Evolutionary conservation across 495 filamentous ascomycete species (phyloP).

Genomic region (Trichoderma gamsii): DNA sequence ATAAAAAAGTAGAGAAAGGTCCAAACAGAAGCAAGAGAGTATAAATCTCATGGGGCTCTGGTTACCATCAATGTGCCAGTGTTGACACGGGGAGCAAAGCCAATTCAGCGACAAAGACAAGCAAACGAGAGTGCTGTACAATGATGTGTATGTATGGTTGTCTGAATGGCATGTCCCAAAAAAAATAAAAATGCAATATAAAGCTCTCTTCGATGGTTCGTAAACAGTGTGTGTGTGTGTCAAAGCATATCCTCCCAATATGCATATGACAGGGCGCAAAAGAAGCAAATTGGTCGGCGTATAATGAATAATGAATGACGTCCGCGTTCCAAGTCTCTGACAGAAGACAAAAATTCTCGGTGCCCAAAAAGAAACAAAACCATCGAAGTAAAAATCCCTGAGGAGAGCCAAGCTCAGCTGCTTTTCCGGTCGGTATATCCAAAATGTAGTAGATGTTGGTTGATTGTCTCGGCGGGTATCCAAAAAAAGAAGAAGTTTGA

Average conservation of each 20-base stretch:
- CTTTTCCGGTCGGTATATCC: background rate
- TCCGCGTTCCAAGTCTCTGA: conserved; percentile 6
- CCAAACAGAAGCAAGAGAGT: background rate
- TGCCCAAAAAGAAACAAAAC: background rate
- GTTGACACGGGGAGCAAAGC: background rate
- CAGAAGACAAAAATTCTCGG: conserved; percentile 4
- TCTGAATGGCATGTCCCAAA: background rate
- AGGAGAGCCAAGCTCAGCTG: background rate
- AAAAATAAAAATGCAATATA: background rate
- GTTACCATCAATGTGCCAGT: background rate
- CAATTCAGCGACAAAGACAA: background rate
- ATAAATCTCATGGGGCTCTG: background rate
- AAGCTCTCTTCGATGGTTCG: background rate
- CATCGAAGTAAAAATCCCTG: background rate
- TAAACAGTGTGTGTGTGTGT: background rate
- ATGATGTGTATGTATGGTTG: background rate
- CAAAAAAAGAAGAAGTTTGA: background rate
- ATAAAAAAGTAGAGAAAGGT: background rate
- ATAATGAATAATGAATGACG: background rate
- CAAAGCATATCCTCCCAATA: conserved; percentile 11
- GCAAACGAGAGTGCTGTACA: background rate
- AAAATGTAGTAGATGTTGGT: background rate
- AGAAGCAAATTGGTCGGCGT: background rate
- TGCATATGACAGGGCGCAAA: background rate
- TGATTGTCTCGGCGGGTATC: background rate